These are phyloP conservation scores for Kewa caespitosa DNA, from an alignment of 179 eudicot species.

Conservation along the genomic window DNA sequence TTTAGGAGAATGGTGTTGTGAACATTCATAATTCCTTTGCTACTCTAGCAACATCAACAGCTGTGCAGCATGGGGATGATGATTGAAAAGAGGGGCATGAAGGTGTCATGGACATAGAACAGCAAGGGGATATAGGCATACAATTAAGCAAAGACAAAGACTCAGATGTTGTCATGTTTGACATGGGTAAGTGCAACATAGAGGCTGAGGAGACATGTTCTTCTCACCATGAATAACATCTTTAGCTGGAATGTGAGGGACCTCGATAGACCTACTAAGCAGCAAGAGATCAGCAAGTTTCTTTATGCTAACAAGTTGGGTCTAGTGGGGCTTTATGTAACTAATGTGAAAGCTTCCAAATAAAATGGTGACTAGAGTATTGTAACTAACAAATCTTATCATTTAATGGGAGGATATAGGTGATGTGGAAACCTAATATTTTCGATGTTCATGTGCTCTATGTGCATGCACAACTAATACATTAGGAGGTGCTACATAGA, in stretches of 20 bases:
- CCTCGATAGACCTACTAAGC: no score
- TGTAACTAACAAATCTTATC: not conserved
- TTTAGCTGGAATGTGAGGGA: not conserved
- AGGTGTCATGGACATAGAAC: no score
- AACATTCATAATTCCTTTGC: not conserved
- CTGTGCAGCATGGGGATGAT: no score
- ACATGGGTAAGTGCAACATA: not conserved
- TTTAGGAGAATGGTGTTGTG: not conserved
- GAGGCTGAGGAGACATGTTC: not conserved
- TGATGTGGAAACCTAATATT: not conserved
- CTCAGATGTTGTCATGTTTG: not conserved
- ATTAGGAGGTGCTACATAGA: not conserved
- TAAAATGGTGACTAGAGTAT: not conserved
- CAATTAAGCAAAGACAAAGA: not conserved
- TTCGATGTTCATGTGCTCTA: not conserved
- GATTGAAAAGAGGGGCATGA: no score
- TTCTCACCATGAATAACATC: not conserved
- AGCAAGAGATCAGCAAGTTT: no score
- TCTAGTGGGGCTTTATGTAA: not conserved
- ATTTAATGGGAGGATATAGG: not conserved
- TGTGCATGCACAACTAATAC: not conserved
- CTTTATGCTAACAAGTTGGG: not conserved
- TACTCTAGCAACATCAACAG: not conserved
- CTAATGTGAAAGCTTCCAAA: not conserved
- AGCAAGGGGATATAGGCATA: not conserved